These are phyloP conservation scores for Artemisia annua DNA, from an alignment of 129 eudicot genomes.

Conservation along the genomic window DNA sequence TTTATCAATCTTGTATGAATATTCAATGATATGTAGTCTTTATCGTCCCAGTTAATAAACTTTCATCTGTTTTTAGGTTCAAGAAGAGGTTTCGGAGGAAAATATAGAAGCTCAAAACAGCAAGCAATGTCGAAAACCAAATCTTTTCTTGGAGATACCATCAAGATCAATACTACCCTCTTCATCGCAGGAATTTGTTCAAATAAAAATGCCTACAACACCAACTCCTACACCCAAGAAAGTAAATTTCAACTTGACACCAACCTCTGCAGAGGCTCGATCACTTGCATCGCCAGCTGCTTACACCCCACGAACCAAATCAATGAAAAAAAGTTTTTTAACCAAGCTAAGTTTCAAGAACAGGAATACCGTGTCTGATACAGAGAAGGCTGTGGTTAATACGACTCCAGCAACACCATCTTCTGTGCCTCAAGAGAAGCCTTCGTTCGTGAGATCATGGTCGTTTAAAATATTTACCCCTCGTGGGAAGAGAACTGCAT, in stretches of 20 bases:
- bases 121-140: constrained; percentile 62
- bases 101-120: constrained; percentile 46
- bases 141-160: constrained; percentile 84
- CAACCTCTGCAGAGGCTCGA: constrained; percentile 52
- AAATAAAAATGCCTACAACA: constrained; percentile 60
- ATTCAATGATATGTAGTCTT: not conserved
- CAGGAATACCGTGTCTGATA: constrained; percentile 53
- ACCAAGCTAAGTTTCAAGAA: constrained; percentile 63
- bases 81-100: constrained; percentile 41
- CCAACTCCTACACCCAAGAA: constrained; percentile 79
- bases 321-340: constrained; percentile 51
- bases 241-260: constrained; percentile 74
- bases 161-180: constrained; percentile 58
- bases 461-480: constrained; percentile 83
- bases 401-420: constrained; percentile 33
- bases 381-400: constrained; percentile 42
- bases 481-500: constrained; percentile 54
- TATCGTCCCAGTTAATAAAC: constrained; percentile 10
- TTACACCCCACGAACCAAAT: constrained; percentile 49
- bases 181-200: constrained; percentile 51
- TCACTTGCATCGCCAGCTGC: constrained; percentile 43
- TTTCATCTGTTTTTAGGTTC: constrained; percentile 34
- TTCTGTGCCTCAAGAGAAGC: constrained; percentile 51
- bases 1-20: not conserved
- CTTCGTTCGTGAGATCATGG: constrained; percentile 66